phyloP scores from a whole-genome alignment of 805 yeast genomes.

The Brettanomyces custersianus region DNA sequence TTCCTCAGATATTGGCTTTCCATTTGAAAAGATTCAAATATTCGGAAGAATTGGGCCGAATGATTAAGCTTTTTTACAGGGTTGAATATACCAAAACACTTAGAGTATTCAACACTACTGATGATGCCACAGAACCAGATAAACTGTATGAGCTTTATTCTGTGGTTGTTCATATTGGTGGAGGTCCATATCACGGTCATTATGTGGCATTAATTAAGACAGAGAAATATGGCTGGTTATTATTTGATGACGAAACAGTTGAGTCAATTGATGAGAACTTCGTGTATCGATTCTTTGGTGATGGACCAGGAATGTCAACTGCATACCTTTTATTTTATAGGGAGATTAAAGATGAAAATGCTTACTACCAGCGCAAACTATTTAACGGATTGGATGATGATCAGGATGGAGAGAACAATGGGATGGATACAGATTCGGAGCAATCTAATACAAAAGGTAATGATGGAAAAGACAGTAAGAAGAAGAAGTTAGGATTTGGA shows the following conservation, averaged over 20 bases:
- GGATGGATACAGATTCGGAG: no score
- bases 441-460: no score
- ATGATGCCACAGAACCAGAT: slow-evolving; percentile 39
- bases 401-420: not conserved
- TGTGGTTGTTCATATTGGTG: slow-evolving; percentile 90
- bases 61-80: slow-evolving; percentile 80
- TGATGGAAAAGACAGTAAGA: no score
- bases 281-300: slow-evolving; percentile 82
- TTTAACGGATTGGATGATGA: slow-evolving; percentile 22
- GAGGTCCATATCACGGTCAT: slow-evolving; percentile 97
- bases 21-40: slow-evolving; percentile 91
- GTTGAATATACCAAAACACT: slow-evolving; percentile 72
- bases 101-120: slow-evolving; percentile 61
- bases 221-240: slow-evolving; percentile 72
- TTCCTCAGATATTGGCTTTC: slow-evolving; percentile 73
- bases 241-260: slow-evolving; percentile 93
- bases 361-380: slow-evolving; percentile 20
- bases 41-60: slow-evolving; percentile 69
- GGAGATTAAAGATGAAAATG: slow-evolving; percentile 36
- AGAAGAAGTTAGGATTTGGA: no score
- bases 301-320: slow-evolving; percentile 77
- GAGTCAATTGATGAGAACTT: slow-evolving; percentile 78
- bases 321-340: slow-evolving; percentile 86
- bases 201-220: slow-evolving; percentile 83
- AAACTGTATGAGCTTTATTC: slow-evolving; percentile 74